A percentile compares a stretch with the other conserved stretches of the same genome.
Conservation (phyloP, 2,329 filamentous ascomycete genomes). For the Calonectria pseudoreteaudii region DNA sequence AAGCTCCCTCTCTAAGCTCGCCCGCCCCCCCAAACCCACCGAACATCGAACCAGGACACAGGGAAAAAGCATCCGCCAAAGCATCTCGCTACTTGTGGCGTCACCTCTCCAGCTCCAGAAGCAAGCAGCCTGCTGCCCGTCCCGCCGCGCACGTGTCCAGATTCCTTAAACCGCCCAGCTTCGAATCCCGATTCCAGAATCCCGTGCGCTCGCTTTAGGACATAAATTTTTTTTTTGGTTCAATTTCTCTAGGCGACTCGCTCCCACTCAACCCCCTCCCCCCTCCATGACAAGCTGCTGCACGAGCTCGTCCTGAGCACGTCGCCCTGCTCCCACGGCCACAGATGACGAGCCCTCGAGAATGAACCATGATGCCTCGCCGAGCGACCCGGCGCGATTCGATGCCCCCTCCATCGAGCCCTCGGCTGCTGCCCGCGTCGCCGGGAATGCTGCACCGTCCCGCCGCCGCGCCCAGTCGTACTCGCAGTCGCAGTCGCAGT, state of each 20-base stretch:
- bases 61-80: neutral
- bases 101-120: neutral
- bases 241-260: neutral
- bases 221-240: neutral
- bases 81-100: neutral
- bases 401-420: slow-evolving; percentile 36
- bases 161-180: neutral
- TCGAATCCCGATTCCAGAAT: neutral
- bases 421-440: slow-evolving; percentile 32
- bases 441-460: slow-evolving; percentile 31
- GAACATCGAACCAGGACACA: neutral
- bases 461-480: slow-evolving; percentile 32
- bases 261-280: neutral
- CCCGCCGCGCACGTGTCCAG: neutral
- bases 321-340: slow-evolving; percentile 30
- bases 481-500: slow-evolving; percentile 29
- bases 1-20: neutral
- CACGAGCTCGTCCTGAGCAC: slow-evolving; percentile 41
- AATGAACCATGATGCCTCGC: slow-evolving; percentile 65
- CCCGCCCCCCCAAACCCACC: neutral
- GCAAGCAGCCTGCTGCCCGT: neutral
- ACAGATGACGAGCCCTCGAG: slow-evolving; percentile 52
- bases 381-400: slow-evolving; percentile 53
- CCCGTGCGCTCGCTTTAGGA: neutral
- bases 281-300: slow-evolving; percentile 36